These are phyloP conservation scores for Paraconiothyrium sp. DNA, from an alignment of 2,329 filamentous ascomycete genomes.

Conservation along the genomic window DNA sequence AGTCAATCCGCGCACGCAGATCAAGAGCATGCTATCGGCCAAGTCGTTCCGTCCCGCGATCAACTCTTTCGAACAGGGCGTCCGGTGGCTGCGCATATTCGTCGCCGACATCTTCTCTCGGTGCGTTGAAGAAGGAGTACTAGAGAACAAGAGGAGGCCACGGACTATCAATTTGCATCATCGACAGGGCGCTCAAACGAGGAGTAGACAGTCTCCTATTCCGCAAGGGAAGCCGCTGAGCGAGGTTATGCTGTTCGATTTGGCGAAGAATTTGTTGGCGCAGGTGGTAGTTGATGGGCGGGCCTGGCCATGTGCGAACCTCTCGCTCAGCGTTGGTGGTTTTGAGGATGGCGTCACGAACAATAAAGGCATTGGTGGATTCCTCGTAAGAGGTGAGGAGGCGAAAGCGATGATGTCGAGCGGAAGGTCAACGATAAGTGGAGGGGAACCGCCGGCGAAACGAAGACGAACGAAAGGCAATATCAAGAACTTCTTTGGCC, in stretches of 20 bases:
- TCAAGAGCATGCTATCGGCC: constrained; percentile 96
- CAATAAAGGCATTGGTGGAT: constrained; percentile 86
- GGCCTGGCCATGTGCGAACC: constrained; percentile 90
- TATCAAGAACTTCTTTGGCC: constrained; percentile 50
- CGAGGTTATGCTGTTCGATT: constrained; percentile 75
- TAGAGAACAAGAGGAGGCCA: constrained; percentile 86
- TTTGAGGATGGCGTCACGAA: constrained; percentile 88
- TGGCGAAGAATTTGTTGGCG: constrained; percentile 78
- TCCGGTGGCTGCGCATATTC: constrained; percentile 90
- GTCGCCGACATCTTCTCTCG: constrained; percentile 89
- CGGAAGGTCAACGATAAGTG: constrained; percentile 20
- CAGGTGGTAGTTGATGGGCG: constrained; percentile 81
- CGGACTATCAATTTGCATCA: constrained; percentile 88
- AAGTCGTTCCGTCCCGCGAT: constrained; percentile 93
- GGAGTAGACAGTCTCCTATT: constrained; percentile 79
- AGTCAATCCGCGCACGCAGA: constrained; percentile 88
- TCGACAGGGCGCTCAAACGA: constrained; percentile 75
- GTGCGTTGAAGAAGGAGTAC: constrained; percentile 87
- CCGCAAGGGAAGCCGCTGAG: constrained; percentile 78
- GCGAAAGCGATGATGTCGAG: constrained; percentile 57
- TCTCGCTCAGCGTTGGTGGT: constrained; percentile 87
- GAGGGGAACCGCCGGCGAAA: constrained; percentile 40
- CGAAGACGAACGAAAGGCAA: constrained; percentile 45
- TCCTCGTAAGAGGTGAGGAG: constrained; percentile 75
- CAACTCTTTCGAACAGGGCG: constrained; percentile 77